Evolutionary conservation across 495 filamentous ascomycete species (phyloP), one percentile per base, ranked within the genome.

Genomic region (Letharia lupina): DNA sequence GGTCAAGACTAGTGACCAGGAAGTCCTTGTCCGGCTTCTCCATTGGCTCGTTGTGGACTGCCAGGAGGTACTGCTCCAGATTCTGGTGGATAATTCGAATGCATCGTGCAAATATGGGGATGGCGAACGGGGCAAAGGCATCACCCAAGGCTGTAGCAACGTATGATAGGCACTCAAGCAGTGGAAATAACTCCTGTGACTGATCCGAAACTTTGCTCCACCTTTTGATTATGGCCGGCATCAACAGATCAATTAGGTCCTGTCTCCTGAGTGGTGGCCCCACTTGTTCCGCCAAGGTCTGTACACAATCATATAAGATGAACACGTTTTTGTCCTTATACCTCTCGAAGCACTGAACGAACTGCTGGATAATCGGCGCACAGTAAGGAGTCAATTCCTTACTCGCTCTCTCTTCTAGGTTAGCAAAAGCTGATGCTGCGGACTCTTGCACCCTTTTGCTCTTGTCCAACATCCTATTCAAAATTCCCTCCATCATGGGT

Each of bases 271-370:
- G 78, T 54, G 88, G 85, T 23, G 85, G 85, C 60, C 91, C 89
- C 59, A 98, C 89, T 74, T 92, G 88, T 73, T 99, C 95, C 18
- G 94, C 94, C 48, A 99, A 79, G 1, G 95, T 98, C 77, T 99
- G 94, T 59, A 99, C 90, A 77, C 94, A 99, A 78, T 98, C 95
- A 77, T 99, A 99, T 45, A 99, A 86, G 65, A 98, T 91, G 78
- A 93, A 97, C 86, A 96, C 96, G 79, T 99, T 99, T 61, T 91
- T 86, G 74, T 98, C 93, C 80, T 99, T 97, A 84, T 98, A 99
- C 75, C 88, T 90, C 37, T 77, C 81, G 78, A 99, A 98, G 75
- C 95, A 98, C 66, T 83, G 78, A 50, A 96, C 93, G 71, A 92
- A 98, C 74, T 98, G 95, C 52, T 84, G 86, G 60, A 98, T 85